Evolutionary conservation across 306 rosid genomes (phyloP).

Genomic region (Ormosia semicastrata): DNA sequence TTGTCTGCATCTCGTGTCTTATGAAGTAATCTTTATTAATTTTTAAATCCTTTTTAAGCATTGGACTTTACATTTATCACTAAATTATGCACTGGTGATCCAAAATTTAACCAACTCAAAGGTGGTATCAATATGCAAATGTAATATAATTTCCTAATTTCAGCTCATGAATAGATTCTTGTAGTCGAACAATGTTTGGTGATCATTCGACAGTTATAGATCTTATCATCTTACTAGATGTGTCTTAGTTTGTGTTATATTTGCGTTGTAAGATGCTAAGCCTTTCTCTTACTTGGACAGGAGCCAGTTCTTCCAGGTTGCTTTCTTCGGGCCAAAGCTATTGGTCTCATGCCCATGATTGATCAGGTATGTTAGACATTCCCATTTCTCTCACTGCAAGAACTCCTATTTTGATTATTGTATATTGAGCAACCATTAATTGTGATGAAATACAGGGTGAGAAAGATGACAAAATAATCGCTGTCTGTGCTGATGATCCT

Average conservation of each 20-base stretch:
- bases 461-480: constrained; percentile 89
- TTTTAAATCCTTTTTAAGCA: background rate
- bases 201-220: background rate
- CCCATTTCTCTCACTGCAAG: background rate
- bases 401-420: background rate
- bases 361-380: constrained; percentile 50
- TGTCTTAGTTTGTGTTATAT: background rate
- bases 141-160: background rate
- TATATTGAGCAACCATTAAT: background rate
- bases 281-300: constrained; percentile 28
- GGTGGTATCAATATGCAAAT: background rate
- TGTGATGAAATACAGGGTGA: constrained; percentile 49
- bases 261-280: background rate
- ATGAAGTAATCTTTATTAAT: background rate
- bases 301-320: constrained; percentile 85
- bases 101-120: background rate
- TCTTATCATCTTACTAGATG: background rate
- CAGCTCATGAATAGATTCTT: background rate
- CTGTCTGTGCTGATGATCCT: constrained; percentile 84
- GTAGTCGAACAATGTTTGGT: background rate
- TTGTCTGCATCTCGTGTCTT: background rate
- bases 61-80: background rate
- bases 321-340: constrained; percentile 83
- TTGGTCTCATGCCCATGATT: constrained; percentile 83
- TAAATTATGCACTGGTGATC: background rate